Base-by-base conservation (phyloP, 2,329 filamentous ascomycete species). In the Colletotrichum endophyticum region DNA sequence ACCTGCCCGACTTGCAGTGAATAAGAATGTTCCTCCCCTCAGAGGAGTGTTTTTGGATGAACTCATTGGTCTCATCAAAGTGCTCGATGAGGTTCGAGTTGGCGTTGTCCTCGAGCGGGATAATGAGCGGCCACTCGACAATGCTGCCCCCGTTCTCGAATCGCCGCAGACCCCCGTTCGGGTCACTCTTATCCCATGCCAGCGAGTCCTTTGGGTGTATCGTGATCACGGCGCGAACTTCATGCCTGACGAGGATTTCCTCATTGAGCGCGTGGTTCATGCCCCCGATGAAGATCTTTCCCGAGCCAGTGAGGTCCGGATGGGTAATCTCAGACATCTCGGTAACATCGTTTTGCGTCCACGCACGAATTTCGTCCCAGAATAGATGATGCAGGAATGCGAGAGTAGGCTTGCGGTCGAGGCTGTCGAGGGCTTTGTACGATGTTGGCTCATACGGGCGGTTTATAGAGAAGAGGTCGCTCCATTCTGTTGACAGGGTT, bases 221-320 rank as follows among this genome's bases (percentile, higher is more conserved):
- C 8, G 69, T 72, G 59, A 72, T 56, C 36, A 66, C 61, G 22
- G 69, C 69, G 30, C 32, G 27, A 30, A 66, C 57, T 12, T 66
- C 8, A 59, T 66, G 28, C 36, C 34, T 15, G 8, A 8, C 22
- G 39, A 72, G 69, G 16, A 72, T 22, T 6, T 64, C 39, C 30
- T 72, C 69, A 4, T 72, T 72, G 30, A 72, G 69, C 8, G 69
- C 69, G 25, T 72, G 69, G 61, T 72, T 72, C 69, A 72, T 72
- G 39, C 69, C 69, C 12, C 69, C 69, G 44, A 72, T 72, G 61
- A 30, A 72, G 30, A 72, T 66, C n/a, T 36, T 53, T 1, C 69
- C 28, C 28, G 69, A 30, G 12, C 36, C 59, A 3, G 19, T 62
- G 15, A 72, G 69, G 39, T 72, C 69, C 22, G 69, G 59, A 25